Base-by-base conservation (phyloP, 2,329 filamentous ascomycete genomes). In the Alternaria sp. region DNA sequence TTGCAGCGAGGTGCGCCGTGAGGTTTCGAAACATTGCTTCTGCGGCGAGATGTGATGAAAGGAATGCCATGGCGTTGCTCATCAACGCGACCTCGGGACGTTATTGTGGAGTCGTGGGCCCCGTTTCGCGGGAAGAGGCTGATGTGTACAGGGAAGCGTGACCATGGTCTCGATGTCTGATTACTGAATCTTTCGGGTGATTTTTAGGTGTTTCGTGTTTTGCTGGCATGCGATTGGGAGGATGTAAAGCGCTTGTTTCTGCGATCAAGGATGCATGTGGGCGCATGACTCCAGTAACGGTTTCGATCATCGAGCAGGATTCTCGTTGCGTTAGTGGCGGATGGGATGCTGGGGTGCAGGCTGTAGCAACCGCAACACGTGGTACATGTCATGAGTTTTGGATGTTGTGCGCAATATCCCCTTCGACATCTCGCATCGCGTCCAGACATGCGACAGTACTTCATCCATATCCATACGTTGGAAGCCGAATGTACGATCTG, bases 21-120 rank as follows among this genome's bases (percentile, higher is more conserved):
- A 19, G 6, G 40, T 47, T 49, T 59, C 30, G 19, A 56, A 61
- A 61, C 51, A 56, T 50, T 32, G 13, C 46, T 49, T 43, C 10
- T 26, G 45, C 36, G 23, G n/a, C 55, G 19, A 9, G 10, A 11
- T n/a, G n/a, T 25, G 43, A 56, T 56, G 40, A 56, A 32, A 32
- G 26, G 36, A 26, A 52, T 52, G 28, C 49, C 49, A 36, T 23
- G 49, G 19, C 19, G 19, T 40, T 25, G 13, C n/a, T 19, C 19
- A 36, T 36, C 49, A 40, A 23, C 49, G 30, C 49, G 13, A 52
- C 30, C 28, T 12, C 49, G 30, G 28, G 13, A 40, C 30, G 49
- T n/a, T 40, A 36, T 25, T 36, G 30, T 36, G 28, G 30, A 15
- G 15, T 13, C 49, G 12, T n/a, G 11, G 11, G 49, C 49, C 49